These are phyloP conservation scores for Paxillus rubicundulus DNA, from an alignment of 768 basidiomycete species.

Conservation along the genomic window DNA sequence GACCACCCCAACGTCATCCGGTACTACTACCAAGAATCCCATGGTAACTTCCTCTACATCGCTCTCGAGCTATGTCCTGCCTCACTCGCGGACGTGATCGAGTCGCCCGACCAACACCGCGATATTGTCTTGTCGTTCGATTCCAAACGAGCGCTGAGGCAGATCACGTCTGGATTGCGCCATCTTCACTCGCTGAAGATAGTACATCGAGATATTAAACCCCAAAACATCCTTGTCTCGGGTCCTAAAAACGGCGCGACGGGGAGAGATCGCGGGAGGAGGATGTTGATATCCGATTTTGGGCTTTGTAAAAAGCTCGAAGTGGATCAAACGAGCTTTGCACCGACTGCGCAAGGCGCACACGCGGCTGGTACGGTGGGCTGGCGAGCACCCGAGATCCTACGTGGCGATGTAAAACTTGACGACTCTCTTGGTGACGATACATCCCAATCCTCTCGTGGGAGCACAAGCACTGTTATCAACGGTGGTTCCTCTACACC, in stretches of 20 bases:
- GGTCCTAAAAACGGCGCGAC: conserved; percentile 52
- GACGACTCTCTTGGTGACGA: conserved; percentile 71
- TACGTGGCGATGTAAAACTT: conserved; percentile 90
- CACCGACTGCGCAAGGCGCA: conserved; percentile 87
- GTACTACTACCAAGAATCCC: conserved; percentile 95
- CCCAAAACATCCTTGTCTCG: conserved; percentile 94
- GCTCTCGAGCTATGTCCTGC: conserved; percentile 94
- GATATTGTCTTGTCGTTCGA: conserved; percentile 79
- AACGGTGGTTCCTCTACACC: conserved; percentile 15
- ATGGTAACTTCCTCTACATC: conserved; percentile 93
- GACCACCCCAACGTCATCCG: conserved; percentile 98
- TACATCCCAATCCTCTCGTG: conserved; percentile 63
- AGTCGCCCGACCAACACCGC: conserved; percentile 72
- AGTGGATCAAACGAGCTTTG: conserved; percentile 92
- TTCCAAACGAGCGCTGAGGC: conserved; percentile 81
- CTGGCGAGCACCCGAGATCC: conserved; percentile 96
- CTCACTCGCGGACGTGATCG: conserved; percentile 83
- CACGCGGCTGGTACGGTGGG: conserved; percentile 93
- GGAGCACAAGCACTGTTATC: conserved; percentile 54
- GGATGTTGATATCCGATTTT: conserved; percentile 96
- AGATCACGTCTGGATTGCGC: conserved; percentile 83
- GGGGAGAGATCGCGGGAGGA: conserved; percentile 45
- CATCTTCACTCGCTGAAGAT: conserved; percentile 94
- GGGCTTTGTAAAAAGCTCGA: conserved; percentile 95
- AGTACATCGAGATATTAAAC: conserved; percentile 98